Conservation (phyloP, 768 basidiomycete species). For the Suillus clintonianus region DNA sequence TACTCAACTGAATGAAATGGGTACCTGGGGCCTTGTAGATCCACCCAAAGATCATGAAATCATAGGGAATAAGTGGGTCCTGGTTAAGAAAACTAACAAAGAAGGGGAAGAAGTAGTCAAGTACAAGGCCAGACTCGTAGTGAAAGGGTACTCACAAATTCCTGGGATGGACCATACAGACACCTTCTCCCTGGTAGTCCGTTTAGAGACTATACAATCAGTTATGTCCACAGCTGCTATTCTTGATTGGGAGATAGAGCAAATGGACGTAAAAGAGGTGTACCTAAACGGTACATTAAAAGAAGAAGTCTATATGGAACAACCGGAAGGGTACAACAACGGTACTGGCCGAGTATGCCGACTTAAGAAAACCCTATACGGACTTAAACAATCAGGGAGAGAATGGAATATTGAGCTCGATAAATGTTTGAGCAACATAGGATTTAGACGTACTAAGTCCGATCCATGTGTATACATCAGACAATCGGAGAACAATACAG, state of each 20-base stretch:
- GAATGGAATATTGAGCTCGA: slow-evolving; percentile 34
- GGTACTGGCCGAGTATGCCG: slow-evolving; percentile 14
- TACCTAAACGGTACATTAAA: slow-evolving; percentile 30
- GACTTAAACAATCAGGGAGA: slow-evolving; percentile 29
- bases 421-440: slow-evolving; percentile 15
- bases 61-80: slow-evolving; percentile 32
- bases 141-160: slow-evolving; percentile 39
- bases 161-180: slow-evolving; percentile 38
- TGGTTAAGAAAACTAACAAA: slow-evolving; percentile 6
- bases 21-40: slow-evolving; percentile 24
- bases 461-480: slow-evolving; percentile 22
- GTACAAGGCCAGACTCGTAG: slow-evolving; percentile 39
- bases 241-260: slow-evolving; percentile 26
- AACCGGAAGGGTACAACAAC: slow-evolving; percentile 25
- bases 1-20: neutral
- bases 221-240: slow-evolving; percentile 25
- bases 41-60: slow-evolving; percentile 24
- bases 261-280: slow-evolving; percentile 28
- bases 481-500: neutral
- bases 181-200: slow-evolving; percentile 32
- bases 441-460: slow-evolving; percentile 14
- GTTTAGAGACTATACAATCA: slow-evolving; percentile 20
- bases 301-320: slow-evolving; percentile 28
- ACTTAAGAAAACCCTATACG: slow-evolving; percentile 27
- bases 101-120: slow-evolving; percentile 3